Base-by-base conservation (phyloP, 2,329 filamentous ascomycete species). In the Monilinia aucupariae region DNA sequence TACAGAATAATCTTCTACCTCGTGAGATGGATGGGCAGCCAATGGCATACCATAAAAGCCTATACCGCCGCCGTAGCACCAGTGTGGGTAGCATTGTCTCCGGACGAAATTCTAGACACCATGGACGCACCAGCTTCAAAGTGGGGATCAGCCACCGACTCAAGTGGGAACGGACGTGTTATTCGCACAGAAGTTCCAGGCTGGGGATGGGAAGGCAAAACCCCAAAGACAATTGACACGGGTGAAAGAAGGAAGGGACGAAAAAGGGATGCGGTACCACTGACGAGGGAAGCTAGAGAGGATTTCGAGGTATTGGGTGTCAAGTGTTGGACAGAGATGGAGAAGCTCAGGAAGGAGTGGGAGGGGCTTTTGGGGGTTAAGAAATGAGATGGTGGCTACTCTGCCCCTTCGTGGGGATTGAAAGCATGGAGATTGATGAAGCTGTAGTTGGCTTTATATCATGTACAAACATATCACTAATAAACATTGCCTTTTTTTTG, bases 151-250 rank as follows among this genome's bases (percentile, higher is more conserved):
- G 83, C 85, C n/a, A 82, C 82, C 10, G 82, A 87, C 67, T 74
- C 82, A 13, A 74, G 76, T 61, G 86, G 88, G 0, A 76, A 80
- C 25, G 81, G 83, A 64, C 78, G 81, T 47, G 84, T 91, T 6
- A 88, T 87, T 75, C 85, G 85, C 70, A 96, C 92, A 1, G 91
- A 96, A 75, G 87, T 96, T 3, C 86, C 90, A 50, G 90, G 91
- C 9, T 97, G 92, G 92, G 92, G 91, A 0, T 88, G 86, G 75
- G 78, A 84, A 67, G 86, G 88, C 62, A 78, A 75, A 66, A 70
- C 85, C 72, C 76, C 75, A 50, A 68, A 73, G 71, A 70, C 75
- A 78, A 48, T 70, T 76, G 51, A 80, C 61, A 60, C 62, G 0
- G 77, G 85, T 68, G 76, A 78, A 50, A 81, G 78, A 70, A 77